Conservation (phyloP, 2,329 filamentous ascomycete genomes). For the Aspergillus pseudotamarii region DNA sequence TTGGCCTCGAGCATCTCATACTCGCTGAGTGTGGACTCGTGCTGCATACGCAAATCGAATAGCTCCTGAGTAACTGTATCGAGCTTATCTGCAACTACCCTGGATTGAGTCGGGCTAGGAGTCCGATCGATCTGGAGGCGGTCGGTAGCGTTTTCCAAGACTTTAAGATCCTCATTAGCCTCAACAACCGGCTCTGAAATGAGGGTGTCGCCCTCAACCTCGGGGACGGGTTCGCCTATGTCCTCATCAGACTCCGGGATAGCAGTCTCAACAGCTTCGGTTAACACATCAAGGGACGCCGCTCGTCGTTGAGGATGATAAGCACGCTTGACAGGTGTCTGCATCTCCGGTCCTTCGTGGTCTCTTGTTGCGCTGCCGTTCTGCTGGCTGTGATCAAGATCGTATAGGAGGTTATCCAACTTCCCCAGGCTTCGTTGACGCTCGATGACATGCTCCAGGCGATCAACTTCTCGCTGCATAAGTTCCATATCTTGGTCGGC, state of each 20-base stretch:
- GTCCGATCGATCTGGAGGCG: conserved; percentile 44
- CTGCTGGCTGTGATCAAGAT: conserved; percentile 74
- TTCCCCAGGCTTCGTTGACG: conserved; percentile 93
- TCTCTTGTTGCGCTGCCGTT: conserved; percentile 46
- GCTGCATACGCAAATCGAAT: conserved; percentile 84
- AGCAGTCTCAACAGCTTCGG: conserved; percentile 48
- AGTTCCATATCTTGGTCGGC: conserved; percentile 93
- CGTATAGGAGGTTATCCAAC: conserved; percentile 86
- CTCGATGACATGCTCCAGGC: conserved; percentile 91
- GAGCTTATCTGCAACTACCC: conserved; percentile 88
- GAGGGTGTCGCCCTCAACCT: conserved; percentile 18
- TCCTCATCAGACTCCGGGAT: conserved; percentile 51
- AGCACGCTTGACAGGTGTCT: conserved; percentile 21
- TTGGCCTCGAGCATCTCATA: conserved; percentile 81
- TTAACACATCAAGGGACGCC: conserved; percentile 45
- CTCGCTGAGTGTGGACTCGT: conserved; percentile 80
- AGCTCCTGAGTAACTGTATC: conserved; percentile 91
- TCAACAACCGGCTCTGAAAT: conserved; percentile 13
- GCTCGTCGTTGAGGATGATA: conserved; percentile 34
- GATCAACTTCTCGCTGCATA: conserved; percentile 95
- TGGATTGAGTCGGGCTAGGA: conserved; percentile 75
- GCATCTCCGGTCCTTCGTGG: conserved; percentile 19
- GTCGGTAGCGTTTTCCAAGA: conserved; percentile 39
- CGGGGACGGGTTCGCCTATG: conserved; percentile 36
- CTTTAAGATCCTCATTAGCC: conserved; percentile 37